Conservation (phyloP, 73 alveolate species). For the Tetrahymena borealis region DNA sequence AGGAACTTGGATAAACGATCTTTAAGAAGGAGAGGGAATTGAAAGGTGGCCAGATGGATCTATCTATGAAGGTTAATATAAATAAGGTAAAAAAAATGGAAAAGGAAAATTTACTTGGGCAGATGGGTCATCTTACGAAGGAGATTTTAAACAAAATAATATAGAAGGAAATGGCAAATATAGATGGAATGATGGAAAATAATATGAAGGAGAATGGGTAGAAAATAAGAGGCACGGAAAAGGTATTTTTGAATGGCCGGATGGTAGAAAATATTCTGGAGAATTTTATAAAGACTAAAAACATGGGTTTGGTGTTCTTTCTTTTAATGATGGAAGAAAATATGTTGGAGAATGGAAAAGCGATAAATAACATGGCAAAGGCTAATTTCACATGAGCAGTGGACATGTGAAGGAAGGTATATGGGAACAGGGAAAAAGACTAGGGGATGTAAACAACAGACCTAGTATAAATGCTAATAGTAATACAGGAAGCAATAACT, state of each 20-base stretch:
- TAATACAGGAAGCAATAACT: not conserved
- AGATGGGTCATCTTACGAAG: conserved; percentile 68
- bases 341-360: conserved; percentile 72
- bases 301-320: conserved; percentile 40
- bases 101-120: conserved; percentile 69
- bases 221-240: conserved; percentile 33
- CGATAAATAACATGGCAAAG: conserved; percentile 70
- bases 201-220: conserved; percentile 34
- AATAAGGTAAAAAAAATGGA: conserved; percentile 69
- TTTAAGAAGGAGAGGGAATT: conserved; percentile 49
- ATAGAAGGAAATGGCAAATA: conserved; percentile 46
- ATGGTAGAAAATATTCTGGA: conserved; percentile 34
- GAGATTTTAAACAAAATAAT: conserved; percentile 55
- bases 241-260: conserved; percentile 40
- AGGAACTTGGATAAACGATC: conserved; percentile 54
- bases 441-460: conserved; percentile 14
- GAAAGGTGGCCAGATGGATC: conserved; percentile 64
- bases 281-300: conserved; percentile 8
- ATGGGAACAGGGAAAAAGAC: conserved; percentile 36
- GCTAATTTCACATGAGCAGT: conserved; percentile 5
- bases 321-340: conserved; percentile 60
- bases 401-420: conserved; percentile 21
- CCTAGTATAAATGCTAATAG: not conserved
- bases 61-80: conserved; percentile 53
- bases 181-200: conserved; percentile 38